phyloP scores from a whole-genome alignment of 129 eudicot species.

The Helichrysum umbraculigerum region DNA sequence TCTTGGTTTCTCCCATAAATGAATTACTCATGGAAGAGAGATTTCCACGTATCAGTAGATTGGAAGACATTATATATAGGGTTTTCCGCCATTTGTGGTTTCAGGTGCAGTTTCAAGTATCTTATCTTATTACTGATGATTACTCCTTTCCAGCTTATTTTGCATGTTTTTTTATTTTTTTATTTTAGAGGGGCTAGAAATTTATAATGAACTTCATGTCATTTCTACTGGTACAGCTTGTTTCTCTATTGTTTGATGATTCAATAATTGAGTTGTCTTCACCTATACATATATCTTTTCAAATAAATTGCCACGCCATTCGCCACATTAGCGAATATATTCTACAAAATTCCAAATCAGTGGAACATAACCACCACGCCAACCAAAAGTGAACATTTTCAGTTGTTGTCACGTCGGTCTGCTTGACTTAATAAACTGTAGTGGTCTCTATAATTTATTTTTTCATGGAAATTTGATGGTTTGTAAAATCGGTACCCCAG shows the following conservation, averaged over 20 bases:
- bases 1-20: constrained; percentile 40
- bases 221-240: constrained; percentile 2
- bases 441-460: no score
- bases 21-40: constrained; percentile 34
- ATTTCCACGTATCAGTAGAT: constrained; percentile 51
- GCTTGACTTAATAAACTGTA: no score
- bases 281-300: not conserved
- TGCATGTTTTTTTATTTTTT: not conserved
- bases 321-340: not conserved
- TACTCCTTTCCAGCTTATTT: not conserved
- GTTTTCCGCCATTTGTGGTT: constrained; percentile 69
- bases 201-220: not conserved
- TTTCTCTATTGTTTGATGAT: not conserved
- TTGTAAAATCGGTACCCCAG: not conserved
- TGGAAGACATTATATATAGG: constrained; percentile 60
- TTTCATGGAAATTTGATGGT: not conserved
- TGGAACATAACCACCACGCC: not conserved
- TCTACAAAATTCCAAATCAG: not conserved
- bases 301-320: not conserved
- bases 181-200: not conserved
- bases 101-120: constrained; percentile 82
- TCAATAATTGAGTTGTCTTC: constrained; percentile 1
- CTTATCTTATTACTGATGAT: constrained; percentile 25
- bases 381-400: not conserved
- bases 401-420: not conserved